These are phyloP conservation scores for Casuarina glauca DNA, from an alignment of 306 rosid species.

Conservation along the genomic window DNA sequence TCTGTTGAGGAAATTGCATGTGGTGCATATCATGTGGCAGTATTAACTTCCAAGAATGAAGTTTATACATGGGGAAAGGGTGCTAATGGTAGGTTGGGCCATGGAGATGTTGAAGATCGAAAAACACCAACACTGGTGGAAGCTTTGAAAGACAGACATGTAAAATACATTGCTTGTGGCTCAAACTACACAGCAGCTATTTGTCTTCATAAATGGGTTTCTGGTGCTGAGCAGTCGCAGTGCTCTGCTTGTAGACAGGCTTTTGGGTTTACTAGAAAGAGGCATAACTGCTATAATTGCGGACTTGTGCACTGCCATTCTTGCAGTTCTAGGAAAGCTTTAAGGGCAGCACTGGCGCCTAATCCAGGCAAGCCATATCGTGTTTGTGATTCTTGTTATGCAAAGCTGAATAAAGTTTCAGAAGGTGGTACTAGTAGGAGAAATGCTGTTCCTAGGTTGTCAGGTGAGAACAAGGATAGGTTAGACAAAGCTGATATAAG, in stretches of 20 bases:
- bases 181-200: conserved; percentile 88
- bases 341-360: conserved; percentile 89
- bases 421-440: conserved; percentile 62
- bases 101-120: conserved; percentile 95
- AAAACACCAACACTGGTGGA: conserved; percentile 85
- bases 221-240: conserved; percentile 94
- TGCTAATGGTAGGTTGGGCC: conserved; percentile 98
- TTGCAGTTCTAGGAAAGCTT: conserved; percentile 89
- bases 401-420: conserved; percentile 79
- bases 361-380: conserved; percentile 84
- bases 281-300: conserved; percentile 98
- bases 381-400: conserved; percentile 89
- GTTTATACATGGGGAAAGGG: conserved; percentile 99
- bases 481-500: conserved; percentile 78
- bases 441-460: conserved; percentile 76
- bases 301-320: conserved; percentile 99
- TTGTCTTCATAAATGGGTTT: conserved; percentile 99
- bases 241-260: conserved; percentile 98
- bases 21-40: conserved; percentile 96
- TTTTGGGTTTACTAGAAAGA: conserved; percentile 93
- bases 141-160: conserved; percentile 88
- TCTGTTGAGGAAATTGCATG: conserved; percentile 81
- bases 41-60: conserved; percentile 86
- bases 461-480: conserved; percentile 96
- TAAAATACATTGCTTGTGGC: conserved; percentile 87